phyloP scores from a whole-genome alignment of 1,139 yeast species.

The Suhomyces panamericanus region DNA sequence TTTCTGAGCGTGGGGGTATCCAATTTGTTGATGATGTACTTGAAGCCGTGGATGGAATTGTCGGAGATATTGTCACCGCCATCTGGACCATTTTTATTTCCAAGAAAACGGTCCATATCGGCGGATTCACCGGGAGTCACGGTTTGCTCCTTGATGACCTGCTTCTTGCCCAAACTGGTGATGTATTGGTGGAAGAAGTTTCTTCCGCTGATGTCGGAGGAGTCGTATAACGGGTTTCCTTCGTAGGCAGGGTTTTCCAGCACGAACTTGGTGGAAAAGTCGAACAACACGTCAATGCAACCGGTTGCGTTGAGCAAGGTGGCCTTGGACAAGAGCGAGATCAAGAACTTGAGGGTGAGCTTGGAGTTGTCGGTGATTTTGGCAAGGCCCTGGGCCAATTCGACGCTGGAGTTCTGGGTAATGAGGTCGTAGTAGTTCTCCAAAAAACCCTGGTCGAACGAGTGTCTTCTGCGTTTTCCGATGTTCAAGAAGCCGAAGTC shows the following conservation, averaged over 20 bases:
- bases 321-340: slow-evolving; percentile 64
- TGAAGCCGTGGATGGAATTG: slow-evolving; percentile 49
- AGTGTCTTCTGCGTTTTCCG: slow-evolving; percentile 21
- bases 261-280: slow-evolving; percentile 19
- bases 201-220: slow-evolving; percentile 75
- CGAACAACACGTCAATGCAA: slow-evolving; percentile 59
- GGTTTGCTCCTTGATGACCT: slow-evolving; percentile 25
- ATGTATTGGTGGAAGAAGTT: slow-evolving; percentile 84
- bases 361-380: slow-evolving; percentile 23
- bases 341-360: slow-evolving; percentile 41
- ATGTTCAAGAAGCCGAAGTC: slow-evolving; percentile 18
- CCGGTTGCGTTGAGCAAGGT: slow-evolving; percentile 50
- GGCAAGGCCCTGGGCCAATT: slow-evolving; percentile 40
- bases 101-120: slow-evolving; percentile 32
- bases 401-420: slow-evolving; percentile 44
- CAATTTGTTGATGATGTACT: slow-evolving; percentile 52
- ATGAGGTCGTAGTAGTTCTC: slow-evolving; percentile 35
- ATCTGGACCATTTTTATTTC: slow-evolving; percentile 57
- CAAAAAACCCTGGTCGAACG: slow-evolving; percentile 34
- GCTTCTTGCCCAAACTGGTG: slow-evolving; percentile 68
- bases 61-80: slow-evolving; percentile 38
- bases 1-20: slow-evolving; percentile 40
- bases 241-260: slow-evolving; percentile 14
- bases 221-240: slow-evolving; percentile 47
- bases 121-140: slow-evolving; percentile 41